These are phyloP conservation scores for Camptophora hylomeconis DNA, from an alignment of 2,329 filamentous ascomycete genomes.

Conservation along the genomic window DNA sequence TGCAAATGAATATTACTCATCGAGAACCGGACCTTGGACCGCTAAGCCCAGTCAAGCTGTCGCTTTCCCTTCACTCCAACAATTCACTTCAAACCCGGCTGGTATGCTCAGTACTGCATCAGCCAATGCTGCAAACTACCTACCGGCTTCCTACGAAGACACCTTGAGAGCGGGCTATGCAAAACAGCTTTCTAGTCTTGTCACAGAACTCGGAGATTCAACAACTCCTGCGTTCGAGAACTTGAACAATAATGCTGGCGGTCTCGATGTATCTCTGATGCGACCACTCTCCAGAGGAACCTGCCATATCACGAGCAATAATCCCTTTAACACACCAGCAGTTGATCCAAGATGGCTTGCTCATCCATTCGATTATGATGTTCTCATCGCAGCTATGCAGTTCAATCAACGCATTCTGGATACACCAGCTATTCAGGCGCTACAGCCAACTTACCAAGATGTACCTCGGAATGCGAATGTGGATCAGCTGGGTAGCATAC, in stretches of 20 bases:
- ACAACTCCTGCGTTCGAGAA: constrained; percentile 13
- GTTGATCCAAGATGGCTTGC: constrained; percentile 34
- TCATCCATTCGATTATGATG: constrained; percentile 29
- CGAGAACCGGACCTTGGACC: constrained; percentile 17
- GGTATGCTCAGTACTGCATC: too few relatives aligned
- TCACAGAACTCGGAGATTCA: constrained; percentile 8
- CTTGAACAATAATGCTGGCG: constrained; percentile 5
- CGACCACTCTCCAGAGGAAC: constrained; percentile 28
- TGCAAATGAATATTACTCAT: constrained; percentile 6
- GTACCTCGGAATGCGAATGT: constrained; percentile 3
- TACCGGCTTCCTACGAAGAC: constrained; percentile 7
- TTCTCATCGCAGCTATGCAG: constrained; percentile 23
- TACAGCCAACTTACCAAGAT: constrained; percentile 6
- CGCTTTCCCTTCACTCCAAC: constrained; percentile 18
- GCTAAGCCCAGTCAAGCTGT: constrained; percentile 18
- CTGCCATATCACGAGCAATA: constrained; percentile 24
- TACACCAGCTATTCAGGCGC: constrained; percentile 7
- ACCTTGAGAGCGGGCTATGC: constrained; percentile 8
- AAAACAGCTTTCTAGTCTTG: constrained; percentile 12
- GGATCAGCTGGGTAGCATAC: constrained; percentile 4
- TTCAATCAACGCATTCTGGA: constrained; percentile 16
- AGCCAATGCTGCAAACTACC: constrained; percentile 4
- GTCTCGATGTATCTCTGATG: constrained; percentile 1
- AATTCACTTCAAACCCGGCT: constrained; percentile 12
- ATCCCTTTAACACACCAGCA: constrained; percentile 23